A percentile compares a stretch with the other conserved stretches of the same genome.
These are phyloP conservation scores for Mrakia gelida DNA, from an alignment of 768 basidiomycete species.

Conservation along the genomic window DNA sequence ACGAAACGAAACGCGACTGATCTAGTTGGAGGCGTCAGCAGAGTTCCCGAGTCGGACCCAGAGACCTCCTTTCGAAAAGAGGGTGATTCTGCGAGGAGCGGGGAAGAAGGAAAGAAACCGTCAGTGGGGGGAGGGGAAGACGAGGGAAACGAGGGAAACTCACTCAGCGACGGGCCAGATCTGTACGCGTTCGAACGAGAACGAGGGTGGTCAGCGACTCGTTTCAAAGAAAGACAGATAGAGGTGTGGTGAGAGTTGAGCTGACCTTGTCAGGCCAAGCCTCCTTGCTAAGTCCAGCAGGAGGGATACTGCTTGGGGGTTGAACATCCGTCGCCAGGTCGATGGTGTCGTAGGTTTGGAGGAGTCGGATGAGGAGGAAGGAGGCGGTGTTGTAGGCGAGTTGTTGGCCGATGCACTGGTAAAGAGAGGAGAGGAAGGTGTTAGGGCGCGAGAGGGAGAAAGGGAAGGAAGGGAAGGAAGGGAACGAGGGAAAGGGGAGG, in stretches of 20 bases:
- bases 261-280: constrained; percentile 21
- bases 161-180: constrained; percentile 18
- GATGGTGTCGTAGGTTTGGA: constrained; percentile 63
- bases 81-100: constrained; percentile 4
- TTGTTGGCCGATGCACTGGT: constrained; percentile 65
- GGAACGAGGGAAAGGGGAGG: constrained; percentile 11
- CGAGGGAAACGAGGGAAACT: not conserved
- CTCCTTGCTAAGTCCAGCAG: constrained; percentile 51
- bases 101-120: not conserved
- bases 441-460: not conserved
- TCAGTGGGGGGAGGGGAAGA: not conserved
- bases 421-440: not conserved
- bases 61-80: constrained; percentile 15
- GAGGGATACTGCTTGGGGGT: constrained; percentile 60
- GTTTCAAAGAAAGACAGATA: not conserved
- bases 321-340: constrained; percentile 60
- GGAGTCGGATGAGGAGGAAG: constrained; percentile 63
- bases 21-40: not conserved
- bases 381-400: constrained; percentile 72
- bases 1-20: no score
- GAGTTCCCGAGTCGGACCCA: constrained; percentile 9
- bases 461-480: constrained; percentile 28
- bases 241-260: not conserved
- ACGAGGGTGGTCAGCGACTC: not conserved
- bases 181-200: not conserved